Base-by-base conservation (phyloP, 2,329 filamentous ascomycete species). In the Aspergillus viridinutans region DNA sequence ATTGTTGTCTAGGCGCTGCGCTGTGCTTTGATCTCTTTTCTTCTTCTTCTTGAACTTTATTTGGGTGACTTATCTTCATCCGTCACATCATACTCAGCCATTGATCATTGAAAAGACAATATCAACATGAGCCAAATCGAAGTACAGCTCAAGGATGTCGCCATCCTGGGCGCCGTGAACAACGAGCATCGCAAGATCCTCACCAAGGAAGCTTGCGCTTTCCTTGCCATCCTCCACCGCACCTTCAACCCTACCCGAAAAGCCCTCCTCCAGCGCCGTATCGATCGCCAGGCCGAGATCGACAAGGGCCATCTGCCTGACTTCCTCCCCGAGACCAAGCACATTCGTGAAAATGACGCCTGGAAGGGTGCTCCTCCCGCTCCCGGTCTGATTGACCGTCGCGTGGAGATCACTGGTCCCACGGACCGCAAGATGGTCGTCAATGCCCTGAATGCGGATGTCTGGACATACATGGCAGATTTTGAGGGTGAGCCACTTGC, bases 391-490 rank as follows among this genome's bases (percentile, higher is more conserved):
- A 86, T 96, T 48, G 94, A 99, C 80, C 88, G 94, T 64, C 86
- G 94, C 60, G 90, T 97, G 32, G 94, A 99, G 81, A 99, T 97
- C 71, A 99, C 94, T 4, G 94, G 94, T 8, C 94, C 94, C 1
- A 97, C 92, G 6, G 94, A 97, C 78, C 85, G 94, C 66, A 99
- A 97, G 84, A 99, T 99, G 94, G 92, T 97, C 50, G 90, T 97
- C 61, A 99, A 99, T 75, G 94, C 94, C 9, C 73, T 97, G 73
- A 99, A 97, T 77, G 88, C 93, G 49, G 85, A 97, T 70, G 94
- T 97, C 25, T 97, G 90, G 89, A 97, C 93, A 56, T 99, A 97
- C 72, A 99, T 99, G 94, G 94, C 94, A 50, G 94, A 99, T 77
- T 96, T 99, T 66, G 94, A 99, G 79, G 93, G 92, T 94, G 76